A percentile compares a stretch with the other conserved stretches of the same genome.
Evolutionary conservation across 306 rosid genomes (phyloP).

Genomic region (Oxytropis ochrocephala): DNA sequence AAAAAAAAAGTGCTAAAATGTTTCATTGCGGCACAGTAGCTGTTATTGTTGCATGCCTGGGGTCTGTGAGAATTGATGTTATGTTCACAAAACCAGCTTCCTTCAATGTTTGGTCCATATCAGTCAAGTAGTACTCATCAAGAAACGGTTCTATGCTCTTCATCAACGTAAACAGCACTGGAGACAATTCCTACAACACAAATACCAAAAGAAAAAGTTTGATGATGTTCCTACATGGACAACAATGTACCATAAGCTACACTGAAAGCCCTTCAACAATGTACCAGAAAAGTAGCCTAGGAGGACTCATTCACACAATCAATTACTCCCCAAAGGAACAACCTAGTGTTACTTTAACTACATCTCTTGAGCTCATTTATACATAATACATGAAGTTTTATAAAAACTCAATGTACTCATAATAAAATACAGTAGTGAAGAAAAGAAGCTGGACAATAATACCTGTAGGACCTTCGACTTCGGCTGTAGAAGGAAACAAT

Average conservation of each 20-base stretch:
- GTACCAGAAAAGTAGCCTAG: background rate
- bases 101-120: slow-evolving; percentile 42
- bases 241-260: slow-evolving; percentile 2
- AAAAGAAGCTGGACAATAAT: slow-evolving; percentile 21
- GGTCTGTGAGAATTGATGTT: slow-evolving; percentile 44
- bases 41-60: slow-evolving; percentile 53
- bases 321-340: background rate
- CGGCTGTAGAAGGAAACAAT: slow-evolving; percentile 42
- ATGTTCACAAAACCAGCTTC: slow-evolving; percentile 48
- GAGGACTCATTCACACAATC: background rate
- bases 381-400: no score
- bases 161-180: slow-evolving; percentile 48
- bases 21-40: slow-evolving; percentile 47
- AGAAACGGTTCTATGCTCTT: slow-evolving; percentile 67
- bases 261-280: background rate
- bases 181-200: slow-evolving; percentile 47
- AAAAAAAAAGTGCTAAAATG: background rate
- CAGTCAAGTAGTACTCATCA: slow-evolving; percentile 59
- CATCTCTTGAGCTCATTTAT: background rate
- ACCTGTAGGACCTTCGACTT: slow-evolving; percentile 61
- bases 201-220: background rate
- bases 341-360: background rate
- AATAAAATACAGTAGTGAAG: background rate
- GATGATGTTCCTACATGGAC: background rate
- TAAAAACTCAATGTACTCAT: background rate